Evolutionary conservation across 2,329 filamentous ascomycete genomes (phyloP).

Genomic region (Tolypocladium tropicale): DNA sequence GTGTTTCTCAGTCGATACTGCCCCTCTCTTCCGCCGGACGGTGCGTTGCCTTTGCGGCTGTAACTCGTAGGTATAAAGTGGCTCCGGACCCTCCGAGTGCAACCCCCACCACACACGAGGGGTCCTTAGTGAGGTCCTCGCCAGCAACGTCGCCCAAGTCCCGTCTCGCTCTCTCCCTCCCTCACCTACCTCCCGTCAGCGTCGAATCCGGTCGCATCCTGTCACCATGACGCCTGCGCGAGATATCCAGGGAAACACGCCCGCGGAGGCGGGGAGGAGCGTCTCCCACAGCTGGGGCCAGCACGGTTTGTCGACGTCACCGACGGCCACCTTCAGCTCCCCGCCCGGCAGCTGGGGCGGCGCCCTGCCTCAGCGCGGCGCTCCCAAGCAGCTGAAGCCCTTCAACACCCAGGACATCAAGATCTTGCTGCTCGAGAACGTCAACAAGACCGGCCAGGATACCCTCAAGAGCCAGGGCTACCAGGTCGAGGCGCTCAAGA

Average conservation of each 20-base stretch:
- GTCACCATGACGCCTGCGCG: conserved; percentile 30
- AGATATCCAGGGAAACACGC: conserved; percentile 33
- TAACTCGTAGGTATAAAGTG: conserved; percentile 2
- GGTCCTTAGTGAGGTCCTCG: not conserved
- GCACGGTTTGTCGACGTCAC: conserved; percentile 57
- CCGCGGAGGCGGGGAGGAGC: conserved; percentile 19
- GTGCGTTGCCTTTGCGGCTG: not conserved
- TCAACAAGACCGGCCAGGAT: conserved; percentile 80
- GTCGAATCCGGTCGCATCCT: not conserved
- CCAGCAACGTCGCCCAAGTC: not conserved
- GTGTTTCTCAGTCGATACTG: not conserved
- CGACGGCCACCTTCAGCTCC: conserved; percentile 64
- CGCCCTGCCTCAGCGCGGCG: conserved; percentile 26
- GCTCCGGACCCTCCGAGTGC: not conserved
- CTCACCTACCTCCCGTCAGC: not conserved
- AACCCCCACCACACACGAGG: not conserved
- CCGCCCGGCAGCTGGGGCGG: conserved; percentile 53
- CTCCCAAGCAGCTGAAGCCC: conserved; percentile 74
- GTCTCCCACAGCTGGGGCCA: conserved; percentile 49
- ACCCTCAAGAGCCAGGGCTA: conserved; percentile 82
- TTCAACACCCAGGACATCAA: conserved; percentile 96
- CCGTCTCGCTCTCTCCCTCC: not conserved
- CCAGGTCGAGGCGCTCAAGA: conserved; percentile 87
- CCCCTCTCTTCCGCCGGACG: not conserved
- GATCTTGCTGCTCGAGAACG: conserved; percentile 89